Conservation (phyloP, 129 eudicot species). For the Smallanthus sonchifolius region DNA sequence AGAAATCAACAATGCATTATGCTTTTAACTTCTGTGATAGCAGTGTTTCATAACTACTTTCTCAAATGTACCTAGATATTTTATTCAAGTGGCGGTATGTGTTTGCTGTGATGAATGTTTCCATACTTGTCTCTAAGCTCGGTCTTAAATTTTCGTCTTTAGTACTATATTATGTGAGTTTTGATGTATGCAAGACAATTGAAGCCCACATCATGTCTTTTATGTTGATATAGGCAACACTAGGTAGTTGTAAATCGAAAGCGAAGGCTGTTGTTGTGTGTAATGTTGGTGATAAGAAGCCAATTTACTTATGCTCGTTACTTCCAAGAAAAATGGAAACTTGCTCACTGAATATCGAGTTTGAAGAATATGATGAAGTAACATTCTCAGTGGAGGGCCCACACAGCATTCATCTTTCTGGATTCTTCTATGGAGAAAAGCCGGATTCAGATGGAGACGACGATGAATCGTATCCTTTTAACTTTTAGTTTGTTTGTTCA, state of each 20-base stretch:
- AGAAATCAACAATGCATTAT: not conserved
- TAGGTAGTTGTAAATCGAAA: constrained; percentile 53
- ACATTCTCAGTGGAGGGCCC: constrained; percentile 79
- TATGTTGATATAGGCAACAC: constrained; percentile 60
- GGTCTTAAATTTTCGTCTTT: not conserved
- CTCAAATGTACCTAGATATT: too few species aligned
- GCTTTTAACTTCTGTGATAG: not conserved
- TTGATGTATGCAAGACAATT: not conserved
- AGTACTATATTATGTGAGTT: not conserved
- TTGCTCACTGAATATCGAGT: constrained; percentile 72
- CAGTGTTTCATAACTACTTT: not conserved
- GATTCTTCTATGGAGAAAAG: constrained; percentile 58
- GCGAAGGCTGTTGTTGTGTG: constrained; percentile 75
- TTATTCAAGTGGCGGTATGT: not conserved
- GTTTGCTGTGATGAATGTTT: not conserved
- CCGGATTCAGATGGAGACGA: constrained; percentile 47
- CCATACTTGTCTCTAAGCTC: not conserved
- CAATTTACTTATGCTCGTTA: constrained; percentile 69
- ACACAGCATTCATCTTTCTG: constrained; percentile 83
- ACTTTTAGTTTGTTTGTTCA: constrained; percentile 3
- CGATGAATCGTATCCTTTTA: constrained; percentile 67
- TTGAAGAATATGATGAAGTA: constrained; percentile 82
- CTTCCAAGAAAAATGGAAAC: constrained; percentile 73
- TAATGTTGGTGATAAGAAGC: constrained; percentile 69
- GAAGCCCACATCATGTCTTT: constrained; percentile 4